These are phyloP conservation scores for Noccaea caerulescens DNA, from an alignment of 345 rosid species.

Conservation along the genomic window DNA sequence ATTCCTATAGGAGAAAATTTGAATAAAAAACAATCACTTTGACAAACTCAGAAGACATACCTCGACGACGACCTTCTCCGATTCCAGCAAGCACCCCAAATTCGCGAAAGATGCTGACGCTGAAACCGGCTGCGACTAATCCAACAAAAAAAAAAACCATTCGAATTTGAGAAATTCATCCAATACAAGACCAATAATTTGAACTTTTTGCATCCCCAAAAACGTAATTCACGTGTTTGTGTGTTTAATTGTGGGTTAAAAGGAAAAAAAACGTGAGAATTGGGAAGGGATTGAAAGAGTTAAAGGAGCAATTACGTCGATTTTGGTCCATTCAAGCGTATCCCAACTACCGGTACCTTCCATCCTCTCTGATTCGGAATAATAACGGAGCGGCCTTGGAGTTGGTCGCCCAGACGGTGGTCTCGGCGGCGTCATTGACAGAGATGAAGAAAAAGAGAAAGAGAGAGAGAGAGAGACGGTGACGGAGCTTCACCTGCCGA, in stretches of 20 bases:
- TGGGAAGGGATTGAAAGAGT: constrained; percentile 34
- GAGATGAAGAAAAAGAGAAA: neutral
- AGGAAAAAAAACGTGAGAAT: constrained; percentile 1
- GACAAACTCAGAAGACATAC: constrained; percentile 41
- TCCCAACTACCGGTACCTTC: constrained; percentile 85
- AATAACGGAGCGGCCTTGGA: constrained; percentile 54
- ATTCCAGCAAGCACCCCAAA: constrained; percentile 77
- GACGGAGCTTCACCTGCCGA: constrained; percentile 39
- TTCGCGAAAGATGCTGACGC: constrained; percentile 55
- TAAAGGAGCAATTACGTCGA: constrained; percentile 51
- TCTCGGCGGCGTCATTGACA: constrained; percentile 51
- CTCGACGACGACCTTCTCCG: constrained; percentile 70
- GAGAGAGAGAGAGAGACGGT: neutral
- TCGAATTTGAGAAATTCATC: constrained; percentile 3
- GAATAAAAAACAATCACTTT: neutral
- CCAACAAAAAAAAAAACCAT: neutral
- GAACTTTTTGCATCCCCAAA: constrained; percentile 2
- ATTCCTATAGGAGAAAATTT: neutral
- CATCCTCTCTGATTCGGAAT: constrained; percentile 57
- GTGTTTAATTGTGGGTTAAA: neutral
- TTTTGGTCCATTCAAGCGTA: constrained; percentile 81
- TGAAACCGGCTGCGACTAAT: constrained; percentile 54
- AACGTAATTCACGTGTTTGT: constrained; percentile 30
- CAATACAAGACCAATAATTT: neutral
- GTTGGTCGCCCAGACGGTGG: constrained; percentile 52